These are phyloP conservation scores for Daldinia decipiens DNA, from an alignment of 495 filamentous ascomycete species.

Conservation along the genomic window DNA sequence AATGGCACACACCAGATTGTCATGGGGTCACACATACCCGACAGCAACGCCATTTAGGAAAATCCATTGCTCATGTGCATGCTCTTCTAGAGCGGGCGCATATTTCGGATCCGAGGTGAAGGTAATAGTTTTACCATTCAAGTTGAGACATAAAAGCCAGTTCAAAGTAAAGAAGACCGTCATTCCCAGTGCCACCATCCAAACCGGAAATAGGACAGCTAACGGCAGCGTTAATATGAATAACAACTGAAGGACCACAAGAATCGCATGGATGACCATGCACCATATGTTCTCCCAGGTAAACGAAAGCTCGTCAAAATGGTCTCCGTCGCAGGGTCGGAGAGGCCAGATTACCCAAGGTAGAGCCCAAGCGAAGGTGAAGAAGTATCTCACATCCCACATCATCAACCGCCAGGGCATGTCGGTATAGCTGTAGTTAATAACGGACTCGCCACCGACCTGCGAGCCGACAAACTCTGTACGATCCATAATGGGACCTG, in stretches of 20 bases:
- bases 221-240: constrained; percentile 63
- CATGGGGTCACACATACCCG: constrained; percentile 57
- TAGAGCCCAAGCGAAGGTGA: constrained; percentile 60
- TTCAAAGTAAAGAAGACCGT: constrained; percentile 58
- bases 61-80: constrained; percentile 74
- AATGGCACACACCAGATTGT: constrained; percentile 12
- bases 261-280: constrained; percentile 61
- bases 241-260: constrained; percentile 61
- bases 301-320: constrained; percentile 68
- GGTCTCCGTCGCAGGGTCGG: constrained; percentile 57
- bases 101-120: constrained; percentile 57
- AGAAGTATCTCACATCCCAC: constrained; percentile 64
- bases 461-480: constrained; percentile 63
- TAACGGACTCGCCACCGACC: constrained; percentile 58
- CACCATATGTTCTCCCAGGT: constrained; percentile 60
- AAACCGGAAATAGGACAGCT: constrained; percentile 59
- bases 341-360: constrained; percentile 65
- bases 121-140: constrained; percentile 60
- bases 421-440: constrained; percentile 68
- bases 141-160: constrained; percentile 57
- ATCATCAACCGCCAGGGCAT: constrained; percentile 65
- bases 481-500: constrained; percentile 30
- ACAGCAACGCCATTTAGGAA: constrained; percentile 77
- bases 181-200: constrained; percentile 54
- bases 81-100: constrained; percentile 53